These are phyloP conservation scores for Penicillium paneum DNA, from an alignment of 2,329 filamentous ascomycete species.

Conservation along the genomic window DNA sequence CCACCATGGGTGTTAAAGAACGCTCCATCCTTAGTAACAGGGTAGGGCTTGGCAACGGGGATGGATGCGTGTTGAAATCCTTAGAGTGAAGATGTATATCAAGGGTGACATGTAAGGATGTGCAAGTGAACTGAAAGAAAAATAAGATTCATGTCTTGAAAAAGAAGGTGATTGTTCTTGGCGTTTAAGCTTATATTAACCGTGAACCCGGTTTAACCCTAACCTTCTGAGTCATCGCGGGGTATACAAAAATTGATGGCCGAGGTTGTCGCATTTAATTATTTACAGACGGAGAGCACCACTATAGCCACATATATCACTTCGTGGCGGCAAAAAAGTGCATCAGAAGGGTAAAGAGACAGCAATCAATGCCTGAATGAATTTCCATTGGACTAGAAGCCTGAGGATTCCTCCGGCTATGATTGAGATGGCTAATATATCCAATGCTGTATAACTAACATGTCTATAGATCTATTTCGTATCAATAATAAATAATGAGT, in stretches of 20 bases:
- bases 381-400: too few relatives aligned
- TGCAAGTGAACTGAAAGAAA: not conserved
- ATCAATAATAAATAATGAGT: too few relatives aligned
- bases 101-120: not conserved
- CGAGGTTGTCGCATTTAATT: not conserved
- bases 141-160: not conserved
- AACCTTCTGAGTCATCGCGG: not conserved
- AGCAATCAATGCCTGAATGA: too few relatives aligned
- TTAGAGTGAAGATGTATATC: not conserved
- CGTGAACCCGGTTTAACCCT: not conserved
- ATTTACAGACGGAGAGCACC: too few relatives aligned
- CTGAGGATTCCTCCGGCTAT: too few relatives aligned
- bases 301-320: too few relatives aligned
- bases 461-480: too few relatives aligned
- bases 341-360: not conserved
- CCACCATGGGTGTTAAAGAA: constrained; percentile 1
- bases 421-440: too few relatives aligned
- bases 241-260: not conserved
- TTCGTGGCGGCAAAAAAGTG: not conserved
- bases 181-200: not conserved
- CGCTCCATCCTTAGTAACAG: not conserved
- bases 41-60: not conserved
- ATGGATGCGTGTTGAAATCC: not conserved
- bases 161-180: not conserved
- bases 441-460: too few relatives aligned